Base-by-base conservation (phyloP, 1,284 basidiomycete genomes). In the Cryptococcus deneoformans region DNA sequence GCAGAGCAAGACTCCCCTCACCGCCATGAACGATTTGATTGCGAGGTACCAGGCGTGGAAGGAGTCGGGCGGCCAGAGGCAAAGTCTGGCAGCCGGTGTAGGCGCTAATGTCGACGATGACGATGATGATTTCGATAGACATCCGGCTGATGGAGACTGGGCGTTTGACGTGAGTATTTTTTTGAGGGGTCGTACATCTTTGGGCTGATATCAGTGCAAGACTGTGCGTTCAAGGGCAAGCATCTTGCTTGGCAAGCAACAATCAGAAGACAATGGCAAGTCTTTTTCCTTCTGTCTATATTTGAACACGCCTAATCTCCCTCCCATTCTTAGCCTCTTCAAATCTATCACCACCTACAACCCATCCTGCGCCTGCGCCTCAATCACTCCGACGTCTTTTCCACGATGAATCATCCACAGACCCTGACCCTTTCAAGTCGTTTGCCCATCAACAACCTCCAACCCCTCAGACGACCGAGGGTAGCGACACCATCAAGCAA, bases 1-100 rank as follows among this genome's bases (percentile, higher is more conserved):
- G 11, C 77, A 85, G 24, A 79, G 84, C 38, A 95, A 90, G 79
- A 80, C 84, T 3, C 84, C 86, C 0, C 78, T 91, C 7, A 81
- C 86, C 0, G 77, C 85, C 8, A 79, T 99, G n/a, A 88, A 87
- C 67, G 95, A 98, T 59, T 82, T 98, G 45, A 84, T 97, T 50
- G 78, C 84, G 35, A 85, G 87, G 37, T 89, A 89, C 68, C 84
- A 87, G 55, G 77, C 81, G 0, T 91, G 90, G 89, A 80, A 88
- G 50, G 86, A 91, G 68, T 84, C 84, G 52, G 90, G 88, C 1
- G 91, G 89, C 2, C 86, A 87, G 52, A 83, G 92, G 48, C 86
- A 86, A 42, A 92, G 89, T 73, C 80, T 97, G 50, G 87, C 86
- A 0, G 68, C 76, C 1, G 77, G 77, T 1, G 72, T 79, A 1